Evolutionary conservation across 352 stramenopile species (phyloP).

Genomic region (Phytophthora quininea): DNA sequence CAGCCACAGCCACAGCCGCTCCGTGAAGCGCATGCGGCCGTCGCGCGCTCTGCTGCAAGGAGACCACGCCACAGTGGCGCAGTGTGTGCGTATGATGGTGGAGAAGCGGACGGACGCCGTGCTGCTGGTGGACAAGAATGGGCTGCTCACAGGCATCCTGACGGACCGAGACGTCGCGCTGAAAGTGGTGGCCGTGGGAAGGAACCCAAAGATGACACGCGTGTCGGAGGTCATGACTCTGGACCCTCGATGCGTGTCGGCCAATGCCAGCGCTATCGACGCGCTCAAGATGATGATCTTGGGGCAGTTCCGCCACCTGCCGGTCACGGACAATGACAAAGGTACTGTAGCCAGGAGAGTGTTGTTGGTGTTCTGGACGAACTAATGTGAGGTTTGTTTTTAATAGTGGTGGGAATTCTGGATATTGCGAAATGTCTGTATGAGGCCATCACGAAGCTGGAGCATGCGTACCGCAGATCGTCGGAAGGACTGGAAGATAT

Average conservation of each 20-base stretch:
- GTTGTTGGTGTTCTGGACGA: not conserved
- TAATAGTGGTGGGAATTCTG: slow-evolving; percentile 93
- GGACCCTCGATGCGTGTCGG: slow-evolving; percentile 94
- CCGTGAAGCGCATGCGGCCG: slow-evolving; percentile 66
- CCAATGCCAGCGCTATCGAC: slow-evolving; percentile 94
- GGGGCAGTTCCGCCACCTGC: slow-evolving; percentile 95
- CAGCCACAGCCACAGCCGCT: slow-evolving; percentile 35
- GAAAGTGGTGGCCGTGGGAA: slow-evolving; percentile 91
- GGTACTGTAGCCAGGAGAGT: slow-evolving; percentile 28
- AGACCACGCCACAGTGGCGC: slow-evolving; percentile 70
- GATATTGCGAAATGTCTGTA: slow-evolving; percentile 99
- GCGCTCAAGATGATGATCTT: slow-evolving; percentile 98
- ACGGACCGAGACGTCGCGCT: slow-evolving; percentile 96
- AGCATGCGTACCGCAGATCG: slow-evolving; percentile 87
- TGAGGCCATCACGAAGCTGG: slow-evolving; percentile 97
- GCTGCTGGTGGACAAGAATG: slow-evolving; percentile 89
- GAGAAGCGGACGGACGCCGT: slow-evolving; percentile 92
- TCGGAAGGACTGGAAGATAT: slow-evolving; percentile 72
- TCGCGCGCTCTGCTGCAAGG: slow-evolving; percentile 74
- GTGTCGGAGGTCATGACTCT: slow-evolving; percentile 94
- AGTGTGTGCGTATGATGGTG: slow-evolving; percentile 87
- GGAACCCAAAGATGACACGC: slow-evolving; percentile 76
- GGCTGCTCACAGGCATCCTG: slow-evolving; percentile 94
- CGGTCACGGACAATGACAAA: slow-evolving; percentile 92
- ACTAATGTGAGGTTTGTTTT: not conserved